Conservation (phyloP, 345 rosid species). For the Anacardium occidentale region DNA sequence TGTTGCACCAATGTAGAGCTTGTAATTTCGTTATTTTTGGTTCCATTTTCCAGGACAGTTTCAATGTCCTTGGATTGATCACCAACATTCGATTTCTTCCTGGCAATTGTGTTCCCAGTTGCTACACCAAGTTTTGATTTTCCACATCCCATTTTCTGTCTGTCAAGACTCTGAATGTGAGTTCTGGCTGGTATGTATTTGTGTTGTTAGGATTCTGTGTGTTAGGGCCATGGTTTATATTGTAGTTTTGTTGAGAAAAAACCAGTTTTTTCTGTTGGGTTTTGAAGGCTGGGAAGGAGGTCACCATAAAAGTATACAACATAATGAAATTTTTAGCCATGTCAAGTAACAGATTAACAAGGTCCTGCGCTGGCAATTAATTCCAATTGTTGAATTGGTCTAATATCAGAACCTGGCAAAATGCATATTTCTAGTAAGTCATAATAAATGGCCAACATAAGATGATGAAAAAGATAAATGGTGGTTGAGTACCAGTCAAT, state of each 20-base stretch:
- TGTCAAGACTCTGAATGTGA: too few species aligned
- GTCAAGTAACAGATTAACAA: background rate
- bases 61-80: conserved; percentile 2
- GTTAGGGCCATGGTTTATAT: background rate
- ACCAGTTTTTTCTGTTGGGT: conserved; percentile 13
- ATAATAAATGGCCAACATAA: too few species aligned
- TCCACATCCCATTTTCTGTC: conserved; percentile 68
- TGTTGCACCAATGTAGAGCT: conserved; percentile 15
- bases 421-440: too few species aligned
- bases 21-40: background rate
- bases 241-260: background rate
- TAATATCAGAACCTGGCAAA: too few species aligned
- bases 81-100: conserved; percentile 37
- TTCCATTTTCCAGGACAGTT: conserved; percentile 8
- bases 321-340: background rate
- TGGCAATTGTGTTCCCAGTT: conserved; percentile 53
- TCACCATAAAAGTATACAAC: too few species aligned
- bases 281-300: conserved; percentile 9
- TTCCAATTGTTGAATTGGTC: background rate
- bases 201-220: background rate
- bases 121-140: conserved; percentile 74
- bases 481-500: too few species aligned
- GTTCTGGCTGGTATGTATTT: background rate
- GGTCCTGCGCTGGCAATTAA: background rate
- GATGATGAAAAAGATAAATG: too few species aligned